Base-by-base conservation (phyloP, 1,139 yeast species). In the Pneumocystis oryctolagi region DNA sequence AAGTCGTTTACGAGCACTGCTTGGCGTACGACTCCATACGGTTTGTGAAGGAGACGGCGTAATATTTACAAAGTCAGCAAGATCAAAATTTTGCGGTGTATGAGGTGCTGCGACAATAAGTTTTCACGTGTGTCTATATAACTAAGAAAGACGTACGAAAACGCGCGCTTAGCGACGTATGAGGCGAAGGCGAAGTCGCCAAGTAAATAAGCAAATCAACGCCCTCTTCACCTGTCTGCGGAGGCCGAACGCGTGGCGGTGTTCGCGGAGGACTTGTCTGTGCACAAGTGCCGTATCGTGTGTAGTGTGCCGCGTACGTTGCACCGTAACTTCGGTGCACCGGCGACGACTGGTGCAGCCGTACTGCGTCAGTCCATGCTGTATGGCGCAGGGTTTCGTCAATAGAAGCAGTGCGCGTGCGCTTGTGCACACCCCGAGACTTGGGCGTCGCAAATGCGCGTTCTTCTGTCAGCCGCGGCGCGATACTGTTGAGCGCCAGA, bases 151-250 rank as follows among this genome's bases (percentile, higher is more conserved):
- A 60, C 63, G 55, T 16, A 65, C 63, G 31, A 64, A 64, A 5
- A 58, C 39, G 42, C 30, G 40, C 6, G 3, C 34, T 30, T 47
- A 40, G 35, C 68, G 70, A 62, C 71, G 68, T 0, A 32, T 85
- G 84, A 0, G 92, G 84, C 0, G 92, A 85, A 0, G 96, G 96
- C 2, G 95, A 86, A 3, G 94, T 86, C 2, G 95, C 95, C 69
- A 88, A 77, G 72, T 82, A 88, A 83, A 88, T 81, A 66, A 88
- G 78, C 66, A 88, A 75, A 71, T 86, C 94, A 0, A 95, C 96
- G 5, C 95, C 96, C 72, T 85, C 89, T 62, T 84, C 87, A 65
- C 65, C 55, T 6, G 39, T n/a, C 2, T 61, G 64, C 14, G 64
- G 64, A 3, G 64, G 62, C 57, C n/a, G 64, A 58, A 3, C 62